These are phyloP conservation scores for Chiua virens DNA, from an alignment of 768 basidiomycete species.

Conservation along the genomic window DNA sequence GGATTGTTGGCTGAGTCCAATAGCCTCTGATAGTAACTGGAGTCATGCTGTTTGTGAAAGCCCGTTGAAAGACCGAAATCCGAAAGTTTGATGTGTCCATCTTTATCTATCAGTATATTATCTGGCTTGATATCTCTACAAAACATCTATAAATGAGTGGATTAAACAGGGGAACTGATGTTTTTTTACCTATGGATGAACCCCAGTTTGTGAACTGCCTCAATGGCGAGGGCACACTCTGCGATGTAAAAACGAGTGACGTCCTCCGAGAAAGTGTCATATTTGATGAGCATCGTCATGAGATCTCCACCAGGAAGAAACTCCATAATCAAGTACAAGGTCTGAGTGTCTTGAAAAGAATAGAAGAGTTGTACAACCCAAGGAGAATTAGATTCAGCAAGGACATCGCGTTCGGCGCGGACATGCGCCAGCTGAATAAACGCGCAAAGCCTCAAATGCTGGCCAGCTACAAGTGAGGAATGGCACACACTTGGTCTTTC, in stretches of 20 bases:
- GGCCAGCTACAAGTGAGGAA: not conserved
- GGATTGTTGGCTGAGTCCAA: slow-evolving; percentile 62
- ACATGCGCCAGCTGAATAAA: slow-evolving; percentile 85
- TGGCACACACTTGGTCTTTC: slow-evolving; percentile 82
- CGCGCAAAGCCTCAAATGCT: slow-evolving; percentile 2
- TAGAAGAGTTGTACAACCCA: slow-evolving; percentile 98
- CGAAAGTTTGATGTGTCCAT: slow-evolving; percentile 95
- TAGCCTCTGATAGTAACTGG: slow-evolving; percentile 89
- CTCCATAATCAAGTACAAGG: slow-evolving; percentile 98
- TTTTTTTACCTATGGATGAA: slow-evolving; percentile 90
- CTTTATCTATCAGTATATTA: slow-evolving; percentile 88
- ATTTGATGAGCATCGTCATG: slow-evolving; percentile 99
- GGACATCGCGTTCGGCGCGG: slow-evolving; percentile 93
- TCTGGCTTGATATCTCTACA: slow-evolving; percentile 98
- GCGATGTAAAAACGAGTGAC: slow-evolving; percentile 98
- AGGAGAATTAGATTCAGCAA: slow-evolving; percentile 91
- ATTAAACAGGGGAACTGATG: not conserved
- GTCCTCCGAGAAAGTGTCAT: slow-evolving; percentile 98
- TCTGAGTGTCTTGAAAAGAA: slow-evolving; percentile 94
- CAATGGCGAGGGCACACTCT: slow-evolving; percentile 96
- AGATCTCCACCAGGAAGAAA: slow-evolving; percentile 97
- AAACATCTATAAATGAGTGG: not conserved
- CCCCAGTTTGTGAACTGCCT: slow-evolving; percentile 94
- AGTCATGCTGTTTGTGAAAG: slow-evolving; percentile 97
- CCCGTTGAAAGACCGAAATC: slow-evolving; percentile 99